Conservation (phyloP, 2,329 filamentous ascomycete genomes). For the Emergomyces africanus region DNA sequence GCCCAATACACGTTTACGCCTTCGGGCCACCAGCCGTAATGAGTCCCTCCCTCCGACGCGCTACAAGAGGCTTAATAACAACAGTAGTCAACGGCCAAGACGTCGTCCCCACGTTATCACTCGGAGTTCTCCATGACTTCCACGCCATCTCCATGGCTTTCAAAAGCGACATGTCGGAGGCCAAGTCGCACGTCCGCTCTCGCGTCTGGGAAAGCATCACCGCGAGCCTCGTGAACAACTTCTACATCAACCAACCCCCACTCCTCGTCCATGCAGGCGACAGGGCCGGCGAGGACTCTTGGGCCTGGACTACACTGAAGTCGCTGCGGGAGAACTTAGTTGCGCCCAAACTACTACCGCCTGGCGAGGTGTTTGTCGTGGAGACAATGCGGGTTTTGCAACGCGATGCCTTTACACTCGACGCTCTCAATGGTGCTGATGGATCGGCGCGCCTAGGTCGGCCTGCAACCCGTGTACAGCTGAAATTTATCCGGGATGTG, state of each 20-base stretch:
- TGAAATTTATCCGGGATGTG: constrained; percentile 60
- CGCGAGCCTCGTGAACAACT: constrained; percentile 48
- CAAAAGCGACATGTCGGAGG: constrained; percentile 56
- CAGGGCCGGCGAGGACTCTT: constrained; percentile 49
- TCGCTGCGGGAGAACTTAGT: constrained; percentile 55
- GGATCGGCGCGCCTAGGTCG: constrained; percentile 41
- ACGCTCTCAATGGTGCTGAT: constrained; percentile 24
- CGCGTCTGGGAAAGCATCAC: constrained; percentile 55
- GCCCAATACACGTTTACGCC: constrained; percentile 66
- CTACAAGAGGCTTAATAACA: constrained; percentile 62
- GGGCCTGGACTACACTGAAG: constrained; percentile 56
- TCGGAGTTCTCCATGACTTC: constrained; percentile 62
- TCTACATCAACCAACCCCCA: constrained; percentile 41
- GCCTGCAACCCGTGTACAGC: constrained; percentile 54
- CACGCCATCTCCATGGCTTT: constrained; percentile 60
- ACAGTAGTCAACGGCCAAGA: constrained; percentile 62
- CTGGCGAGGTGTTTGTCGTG: constrained; percentile 62
- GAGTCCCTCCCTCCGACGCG: constrained; percentile 54
- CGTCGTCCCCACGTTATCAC: constrained; percentile 58
- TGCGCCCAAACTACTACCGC: constrained; percentile 57
- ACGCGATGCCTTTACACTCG: constrained; percentile 47
- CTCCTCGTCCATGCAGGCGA: constrained; percentile 33
- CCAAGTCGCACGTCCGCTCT: constrained; percentile 52
- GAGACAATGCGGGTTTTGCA: constrained; percentile 56
- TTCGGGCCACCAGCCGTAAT: constrained; percentile 64